Base-by-base conservation (phyloP, 2,329 filamentous ascomycete genomes). In the Aspergillus sp. region DNA sequence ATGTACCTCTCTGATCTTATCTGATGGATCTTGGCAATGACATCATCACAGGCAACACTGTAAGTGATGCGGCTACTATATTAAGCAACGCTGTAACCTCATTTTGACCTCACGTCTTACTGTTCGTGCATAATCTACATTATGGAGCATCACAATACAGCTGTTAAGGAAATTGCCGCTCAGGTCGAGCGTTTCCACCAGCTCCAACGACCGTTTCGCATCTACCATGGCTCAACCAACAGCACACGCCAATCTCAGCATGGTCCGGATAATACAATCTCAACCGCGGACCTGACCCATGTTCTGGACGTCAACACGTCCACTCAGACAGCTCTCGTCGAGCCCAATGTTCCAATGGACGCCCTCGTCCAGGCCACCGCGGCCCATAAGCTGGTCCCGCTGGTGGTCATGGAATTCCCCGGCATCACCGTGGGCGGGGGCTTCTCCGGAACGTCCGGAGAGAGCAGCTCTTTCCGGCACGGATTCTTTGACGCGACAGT, bases 211-310 rank as follows among this genome's bases (percentile, higher is more conserved):
- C 79, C 83, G 2, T 90, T 87, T 66, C 78, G 85, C n/a, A 83
- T 90, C 61, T 86, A 82, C 57, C 86, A 90, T 67, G 86, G 86
- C 51, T 82, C 84, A 0, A 89, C 86, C 22, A 89, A 88, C 69
- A 87, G 82, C 66, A 90, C 86, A 33, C 82, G 86, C 6, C 76
- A 77, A 22, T 74, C 75, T 6, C 68, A 72, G 17, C 74, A 54
- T 43, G 52, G 47, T 4, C 43, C 48, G 33, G 45, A 53, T 61
- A 79, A 79, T 57, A 78, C 81, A 7, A 74, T 90, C 47, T 84
- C 88, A 63, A 88, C 84, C 33, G 84, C 82, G 65, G 60, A 63
- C 3, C 76, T 90, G 7, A 76, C 73, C 53, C 75, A 79, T 63
- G 78, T 90, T 13, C 70, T 90, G 7, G 66, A 72, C 7, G 70